Base-by-base conservation (phyloP, 2,329 filamentous ascomycete species). In the Ophiocordyceps sinensis region DNA sequence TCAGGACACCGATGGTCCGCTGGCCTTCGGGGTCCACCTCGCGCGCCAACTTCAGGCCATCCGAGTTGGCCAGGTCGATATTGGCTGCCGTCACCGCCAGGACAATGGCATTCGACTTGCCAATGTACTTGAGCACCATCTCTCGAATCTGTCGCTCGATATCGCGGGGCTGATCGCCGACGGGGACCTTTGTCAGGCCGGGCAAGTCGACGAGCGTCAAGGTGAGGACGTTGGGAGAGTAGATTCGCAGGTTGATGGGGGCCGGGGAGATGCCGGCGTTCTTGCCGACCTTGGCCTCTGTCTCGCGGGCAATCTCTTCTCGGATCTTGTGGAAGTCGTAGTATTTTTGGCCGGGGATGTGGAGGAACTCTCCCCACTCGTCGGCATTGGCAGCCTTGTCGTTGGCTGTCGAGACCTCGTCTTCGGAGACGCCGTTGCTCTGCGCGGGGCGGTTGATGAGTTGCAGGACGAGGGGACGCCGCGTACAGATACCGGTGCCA, bases 351-450 rank as follows among this genome's bases (percentile, higher is more conserved):
- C 88, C 91, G 17, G 91, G 89, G 49, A 98, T 85, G 64, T 98
- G 91, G 48, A 98, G 72, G 65, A 98, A 98, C 71, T 98, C 91
- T 70, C 89, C 91, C 85, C 93, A 98, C 64, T 98, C 91, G 58
- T 96, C 87, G 17, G 75, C 64, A 63, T 98, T 98, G 55, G 88
- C 85, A 51, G 87, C 83, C 62, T 84, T 83, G 64, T 96, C 91
- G 50, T 73, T 78, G 42, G 76, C 79, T 44, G 70, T 68, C 44
- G 76, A 65, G 51, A 86, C 58, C 46, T 82, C 76, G 30, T 79
- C 73, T 39, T 75, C 71, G 49, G 76, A 73, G 44, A 79, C 73
- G 42, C 87, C 86, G 62, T 95, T 94, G 46, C 77, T 56, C 56
- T 83, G 76, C 39, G 79, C 64, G 14, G 82, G 70, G 47, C 85